These are phyloP conservation scores for Thuidium tamariscinum DNA, from an alignment of 225 moss, liverwort and hornwort genomes.

Conservation along the genomic window DNA sequence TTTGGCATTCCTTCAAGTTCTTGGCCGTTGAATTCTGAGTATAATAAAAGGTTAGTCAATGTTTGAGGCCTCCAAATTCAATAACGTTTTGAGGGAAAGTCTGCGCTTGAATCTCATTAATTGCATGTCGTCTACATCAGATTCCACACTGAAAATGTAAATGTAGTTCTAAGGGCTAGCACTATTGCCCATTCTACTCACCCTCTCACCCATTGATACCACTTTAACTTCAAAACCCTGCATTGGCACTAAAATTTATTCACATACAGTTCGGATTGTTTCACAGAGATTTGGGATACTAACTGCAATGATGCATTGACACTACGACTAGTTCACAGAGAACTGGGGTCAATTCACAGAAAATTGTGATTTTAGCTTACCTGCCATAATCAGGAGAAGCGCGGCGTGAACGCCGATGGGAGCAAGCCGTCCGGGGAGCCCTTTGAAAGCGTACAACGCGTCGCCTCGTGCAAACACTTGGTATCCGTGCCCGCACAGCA, in stretches of 20 bases:
- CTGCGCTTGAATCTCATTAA: background rate
- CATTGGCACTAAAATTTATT: background rate
- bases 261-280: background rate
- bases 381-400: conserved; percentile 81
- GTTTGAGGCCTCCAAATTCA: no score
- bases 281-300: background rate
- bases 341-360: background rate
- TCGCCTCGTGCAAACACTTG: conserved; percentile 76
- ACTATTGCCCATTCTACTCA: background rate
- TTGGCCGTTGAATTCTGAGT: background rate
- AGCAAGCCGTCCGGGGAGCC: conserved; percentile 82
- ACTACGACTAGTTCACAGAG: background rate
- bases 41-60: background rate
- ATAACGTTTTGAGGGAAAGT: background rate
- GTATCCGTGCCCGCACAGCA: conserved; percentile 71
- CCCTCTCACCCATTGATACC: background rate
- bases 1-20: background rate
- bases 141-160: background rate
- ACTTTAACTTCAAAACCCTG: background rate
- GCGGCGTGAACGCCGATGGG: conserved; percentile 91
- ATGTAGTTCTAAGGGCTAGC: background rate
- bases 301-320: background rate
- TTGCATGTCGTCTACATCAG: background rate
- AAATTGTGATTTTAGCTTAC: background rate
- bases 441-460: conserved; percentile 81